These are phyloP conservation scores for Heimioporus sp. DNA, from an alignment of 768 basidiomycete genomes.

Conservation along the genomic window DNA sequence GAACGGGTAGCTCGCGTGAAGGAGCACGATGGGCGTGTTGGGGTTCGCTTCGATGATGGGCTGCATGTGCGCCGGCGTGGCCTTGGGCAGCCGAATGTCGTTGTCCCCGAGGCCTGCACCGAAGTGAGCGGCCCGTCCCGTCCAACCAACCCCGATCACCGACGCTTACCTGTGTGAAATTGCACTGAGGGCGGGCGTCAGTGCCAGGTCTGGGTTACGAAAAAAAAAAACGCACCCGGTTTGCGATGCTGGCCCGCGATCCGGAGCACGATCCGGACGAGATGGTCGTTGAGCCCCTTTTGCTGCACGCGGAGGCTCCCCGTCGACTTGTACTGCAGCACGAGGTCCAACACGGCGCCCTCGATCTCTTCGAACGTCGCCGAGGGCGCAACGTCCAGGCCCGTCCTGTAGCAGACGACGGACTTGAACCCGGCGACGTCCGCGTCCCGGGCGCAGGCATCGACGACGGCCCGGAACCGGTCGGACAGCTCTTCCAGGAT, in stretches of 20 bases:
- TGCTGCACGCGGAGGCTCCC: constrained; percentile 51
- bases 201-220: too few relatives aligned
- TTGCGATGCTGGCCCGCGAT: constrained; percentile 52
- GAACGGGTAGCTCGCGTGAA: constrained; percentile 79
- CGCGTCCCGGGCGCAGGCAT: constrained; percentile 37
- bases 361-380: constrained; percentile 25
- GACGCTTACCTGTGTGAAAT: constrained; percentile 62
- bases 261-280: constrained; percentile 54
- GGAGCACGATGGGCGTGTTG: constrained; percentile 57
- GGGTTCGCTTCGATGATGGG: constrained; percentile 64
- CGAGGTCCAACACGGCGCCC: constrained; percentile 30
- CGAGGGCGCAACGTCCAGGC: constrained; percentile 49
- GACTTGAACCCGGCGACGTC: constrained; percentile 73
- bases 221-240: constrained; percentile 47
- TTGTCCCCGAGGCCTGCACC: constrained; percentile 61
- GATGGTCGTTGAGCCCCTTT: constrained; percentile 64
- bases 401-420: constrained; percentile 71
- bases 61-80: constrained; percentile 69
- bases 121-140: not conserved
- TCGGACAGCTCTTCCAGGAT: constrained; percentile 30
- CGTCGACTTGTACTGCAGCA: constrained; percentile 34
- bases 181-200: constrained; percentile 49
- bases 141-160: too few relatives aligned
- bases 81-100: constrained; percentile 55
- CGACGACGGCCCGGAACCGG: constrained; percentile 37